Base-by-base conservation (phyloP, 179 eudicot genomes). In the Camellia oleifera region DNA sequence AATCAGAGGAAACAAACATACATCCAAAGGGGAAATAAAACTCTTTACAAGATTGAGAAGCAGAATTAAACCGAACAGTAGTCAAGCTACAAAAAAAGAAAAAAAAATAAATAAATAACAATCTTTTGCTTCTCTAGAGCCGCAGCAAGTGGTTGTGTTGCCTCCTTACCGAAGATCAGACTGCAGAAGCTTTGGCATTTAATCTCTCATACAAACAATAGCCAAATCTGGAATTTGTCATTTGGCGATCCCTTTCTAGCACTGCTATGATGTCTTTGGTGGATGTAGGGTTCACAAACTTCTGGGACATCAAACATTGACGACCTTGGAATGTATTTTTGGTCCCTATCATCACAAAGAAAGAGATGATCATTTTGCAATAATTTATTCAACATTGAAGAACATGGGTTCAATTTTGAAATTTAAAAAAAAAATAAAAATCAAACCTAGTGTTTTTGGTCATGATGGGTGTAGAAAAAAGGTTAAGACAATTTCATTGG, bases 251-350 rank as follows among this genome's bases (percentile, higher is more conserved):
- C 13, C 42, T 4, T 53, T 52, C 45, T 12, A 53, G 62, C 75
- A 72, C 60, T 20, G 45, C 60, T n/a, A 18, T 8, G 61, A 77
- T 50, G 53, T 77, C 79, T 46, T 65, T 18, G 63, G 18, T 46
- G n/a, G 72, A 77, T 12, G 11, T 56, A 18, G 32, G 18, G 78
- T 13, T 17, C 48, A 14, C n/a, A 69, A 5, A 4, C 20, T 69
- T 69, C 63, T 52, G 61, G 20, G 61, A 15, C 62, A 18, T 46
- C 56, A 13, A 3, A 9, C 10, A 17, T 46, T n/a, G 54, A 17
- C 45, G 11, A 5, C 52, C 53, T 68, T 10, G 40, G 52, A n/a
- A 5, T 3, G 56, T 68, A 17, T 50, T 6, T 42, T 5, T 6
- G 23, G 70, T 53, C 57, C 75, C 61, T 72, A 18, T 17, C 2